phyloP scores from a whole-genome alignment of 345 rosid species.

The Boechera stricta region DNA sequence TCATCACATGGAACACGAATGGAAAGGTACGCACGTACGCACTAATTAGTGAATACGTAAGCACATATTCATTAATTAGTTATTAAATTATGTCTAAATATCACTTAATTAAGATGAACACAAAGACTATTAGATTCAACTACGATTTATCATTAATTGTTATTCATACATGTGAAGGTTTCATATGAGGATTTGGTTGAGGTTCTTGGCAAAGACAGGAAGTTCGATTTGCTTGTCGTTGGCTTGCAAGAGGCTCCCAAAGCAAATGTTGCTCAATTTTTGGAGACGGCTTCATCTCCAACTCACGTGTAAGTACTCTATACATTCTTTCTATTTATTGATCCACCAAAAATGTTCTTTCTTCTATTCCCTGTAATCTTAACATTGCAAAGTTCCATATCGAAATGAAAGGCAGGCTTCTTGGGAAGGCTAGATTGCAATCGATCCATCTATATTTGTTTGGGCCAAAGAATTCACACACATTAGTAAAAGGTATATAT shows the following conservation, averaged over 20 bases:
- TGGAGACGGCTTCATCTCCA: conserved; percentile 42
- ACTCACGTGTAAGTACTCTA: conserved; percentile 36
- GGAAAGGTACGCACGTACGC: conserved; percentile 53
- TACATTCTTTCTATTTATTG: background rate
- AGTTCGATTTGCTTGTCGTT: conserved; percentile 43
- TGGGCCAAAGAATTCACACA: conserved; percentile 42
- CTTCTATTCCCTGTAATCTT: background rate
- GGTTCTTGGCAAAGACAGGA: conserved; percentile 42
- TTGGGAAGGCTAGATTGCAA: conserved; percentile 43
- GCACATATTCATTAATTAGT: background rate
- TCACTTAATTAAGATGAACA: background rate
- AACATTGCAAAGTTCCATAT: conserved; percentile 19
- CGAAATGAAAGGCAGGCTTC: conserved; percentile 34
- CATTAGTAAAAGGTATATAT: conserved; percentile 42
- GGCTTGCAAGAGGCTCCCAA: conserved; percentile 47
- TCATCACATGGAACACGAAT: conserved; percentile 83
- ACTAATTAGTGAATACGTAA: background rate
- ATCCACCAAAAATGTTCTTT: background rate
- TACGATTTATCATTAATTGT: background rate
- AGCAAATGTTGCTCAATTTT: conserved; percentile 32
- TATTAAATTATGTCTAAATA: background rate
- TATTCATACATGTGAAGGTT: conserved; percentile 29
- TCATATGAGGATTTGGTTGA: conserved; percentile 44
- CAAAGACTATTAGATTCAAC: background rate
- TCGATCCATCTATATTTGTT: conserved; percentile 42